Evolutionary conservation across 495 filamentous ascomycete species (phyloP).

Genomic region (Penicillium bialowiezense): DNA sequence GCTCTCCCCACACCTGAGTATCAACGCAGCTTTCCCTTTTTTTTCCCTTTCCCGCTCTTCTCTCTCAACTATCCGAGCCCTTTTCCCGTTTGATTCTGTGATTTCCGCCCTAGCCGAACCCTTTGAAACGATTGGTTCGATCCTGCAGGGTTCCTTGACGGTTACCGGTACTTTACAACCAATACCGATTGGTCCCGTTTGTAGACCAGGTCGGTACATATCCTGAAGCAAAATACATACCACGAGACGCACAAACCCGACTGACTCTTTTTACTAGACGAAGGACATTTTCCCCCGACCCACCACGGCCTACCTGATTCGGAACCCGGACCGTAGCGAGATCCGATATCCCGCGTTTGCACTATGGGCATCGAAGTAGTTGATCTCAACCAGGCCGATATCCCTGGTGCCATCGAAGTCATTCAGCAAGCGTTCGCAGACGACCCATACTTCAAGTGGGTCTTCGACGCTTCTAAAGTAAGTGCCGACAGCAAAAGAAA

Average conservation of each 20-base stretch:
- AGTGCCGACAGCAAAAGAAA: background rate
- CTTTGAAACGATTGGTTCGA: background rate
- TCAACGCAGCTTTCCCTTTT: background rate
- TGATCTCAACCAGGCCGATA: conserved; percentile 54
- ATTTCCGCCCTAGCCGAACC: background rate
- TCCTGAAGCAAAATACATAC: background rate
- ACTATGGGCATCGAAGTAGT: conserved; percentile 53
- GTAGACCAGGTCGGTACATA: background rate
- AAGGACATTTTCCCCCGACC: too few relatives aligned
- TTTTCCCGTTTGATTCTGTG: background rate
- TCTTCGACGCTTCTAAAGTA: conserved; percentile 53
- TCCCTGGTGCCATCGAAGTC: conserved; percentile 54
- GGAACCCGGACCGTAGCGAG: background rate
- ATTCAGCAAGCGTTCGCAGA: conserved; percentile 57
- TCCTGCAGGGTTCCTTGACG: background rate
- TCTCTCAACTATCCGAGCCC: background rate
- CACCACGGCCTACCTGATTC: too few relatives aligned
- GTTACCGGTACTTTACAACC: background rate
- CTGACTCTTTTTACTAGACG: background rate
- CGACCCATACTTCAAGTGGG: conserved; percentile 66
- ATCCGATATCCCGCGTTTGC: background rate
- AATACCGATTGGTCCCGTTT: background rate
- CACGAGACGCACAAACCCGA: background rate
- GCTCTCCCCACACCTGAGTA: conserved; percentile 10
- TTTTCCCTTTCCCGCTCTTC: conserved; percentile 2